A percentile compares a stretch with the other conserved stretches of the same genome.
Conservation (phyloP, 805 yeast species). For the Myxozyma lipomycoides region DNA sequence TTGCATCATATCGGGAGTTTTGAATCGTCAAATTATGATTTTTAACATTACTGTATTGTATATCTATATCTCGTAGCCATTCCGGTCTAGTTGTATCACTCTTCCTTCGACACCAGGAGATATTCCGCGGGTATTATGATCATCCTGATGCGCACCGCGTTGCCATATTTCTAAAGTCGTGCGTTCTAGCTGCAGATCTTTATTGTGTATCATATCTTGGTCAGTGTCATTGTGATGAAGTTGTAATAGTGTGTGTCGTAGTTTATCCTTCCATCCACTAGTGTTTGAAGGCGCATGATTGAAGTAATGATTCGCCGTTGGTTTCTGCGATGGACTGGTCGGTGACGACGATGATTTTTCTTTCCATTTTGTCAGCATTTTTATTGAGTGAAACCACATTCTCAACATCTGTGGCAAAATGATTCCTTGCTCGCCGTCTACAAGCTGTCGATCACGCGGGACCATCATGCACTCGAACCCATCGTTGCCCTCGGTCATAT, state of each 20-base stretch:
- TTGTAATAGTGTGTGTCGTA: neutral
- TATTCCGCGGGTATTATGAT: constrained; percentile 3
- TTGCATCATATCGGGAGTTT: too few species aligned
- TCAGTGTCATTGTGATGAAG: neutral
- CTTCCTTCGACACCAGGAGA: constrained; percentile 21
- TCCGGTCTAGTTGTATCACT: constrained; percentile 4
- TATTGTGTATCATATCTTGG: constrained; percentile 7
- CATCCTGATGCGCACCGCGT: neutral
- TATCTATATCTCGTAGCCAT: constrained; percentile 5
- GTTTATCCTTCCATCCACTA: constrained; percentile 1
- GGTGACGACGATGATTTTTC: neutral
- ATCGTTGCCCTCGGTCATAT: constrained; percentile 28
- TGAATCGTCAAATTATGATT: too few species aligned
- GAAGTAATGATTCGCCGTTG: neutral
- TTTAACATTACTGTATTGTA: too few species aligned
- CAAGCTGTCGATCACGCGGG: constrained; percentile 18
- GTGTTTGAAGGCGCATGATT: neutral
- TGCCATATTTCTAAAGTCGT: constrained; percentile 15
- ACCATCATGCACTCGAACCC: constrained; percentile 22
- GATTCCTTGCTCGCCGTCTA: constrained; percentile 29
- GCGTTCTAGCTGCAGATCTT: constrained; percentile 12
- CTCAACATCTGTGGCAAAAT: constrained; percentile 24
- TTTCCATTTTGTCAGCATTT: constrained; percentile 10
- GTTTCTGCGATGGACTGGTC: neutral
- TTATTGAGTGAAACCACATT: constrained; percentile 28